These are phyloP conservation scores for Themeda triandra DNA, from an alignment of 176 grass and related monocot species.

Conservation along the genomic window DNA sequence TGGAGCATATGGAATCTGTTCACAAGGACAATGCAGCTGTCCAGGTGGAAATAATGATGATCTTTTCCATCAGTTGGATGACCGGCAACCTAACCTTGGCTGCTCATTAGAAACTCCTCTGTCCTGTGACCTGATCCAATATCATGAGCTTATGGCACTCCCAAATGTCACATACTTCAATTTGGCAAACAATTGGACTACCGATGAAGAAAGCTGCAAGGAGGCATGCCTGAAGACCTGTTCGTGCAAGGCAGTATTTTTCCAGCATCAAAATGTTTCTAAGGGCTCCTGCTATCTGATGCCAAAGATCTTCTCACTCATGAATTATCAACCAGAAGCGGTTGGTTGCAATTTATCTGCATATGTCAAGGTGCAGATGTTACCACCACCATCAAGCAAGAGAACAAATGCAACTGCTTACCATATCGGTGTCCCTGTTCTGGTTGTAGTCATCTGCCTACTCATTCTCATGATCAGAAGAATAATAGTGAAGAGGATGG, in stretches of 20 bases:
- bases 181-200: slow-evolving; percentile 44
- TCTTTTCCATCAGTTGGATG: slow-evolving; percentile 30
- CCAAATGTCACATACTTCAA: slow-evolving; percentile 55
- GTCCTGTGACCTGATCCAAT: slow-evolving; percentile 40
- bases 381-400: slow-evolving; percentile 29
- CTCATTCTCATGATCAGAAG: slow-evolving; percentile 36
- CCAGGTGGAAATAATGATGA: slow-evolving; percentile 13
- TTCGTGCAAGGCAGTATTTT: slow-evolving; percentile 68
- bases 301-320: slow-evolving; percentile 62
- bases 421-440: slow-evolving; percentile 24
- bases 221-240: slow-evolving; percentile 68
- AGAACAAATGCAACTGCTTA: slow-evolving; percentile 20
- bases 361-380: slow-evolving; percentile 78
- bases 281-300: slow-evolving; percentile 60
- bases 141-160: slow-evolving; percentile 52
- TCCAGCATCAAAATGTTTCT: slow-evolving; percentile 39
- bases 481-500: slow-evolving; percentile 10
- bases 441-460: slow-evolving; percentile 33
- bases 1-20: slow-evolving; percentile 64
- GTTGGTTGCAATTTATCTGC: slow-evolving; percentile 63
- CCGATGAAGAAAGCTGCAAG: slow-evolving; percentile 66
- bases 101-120: slow-evolving; percentile 46
- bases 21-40: slow-evolving; percentile 42
- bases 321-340: slow-evolving; percentile 36
- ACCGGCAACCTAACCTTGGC: slow-evolving; percentile 26